Evolutionary conservation across 2,329 filamentous ascomycete genomes (phyloP).

Genomic region (Exophiala viscosa): DNA sequence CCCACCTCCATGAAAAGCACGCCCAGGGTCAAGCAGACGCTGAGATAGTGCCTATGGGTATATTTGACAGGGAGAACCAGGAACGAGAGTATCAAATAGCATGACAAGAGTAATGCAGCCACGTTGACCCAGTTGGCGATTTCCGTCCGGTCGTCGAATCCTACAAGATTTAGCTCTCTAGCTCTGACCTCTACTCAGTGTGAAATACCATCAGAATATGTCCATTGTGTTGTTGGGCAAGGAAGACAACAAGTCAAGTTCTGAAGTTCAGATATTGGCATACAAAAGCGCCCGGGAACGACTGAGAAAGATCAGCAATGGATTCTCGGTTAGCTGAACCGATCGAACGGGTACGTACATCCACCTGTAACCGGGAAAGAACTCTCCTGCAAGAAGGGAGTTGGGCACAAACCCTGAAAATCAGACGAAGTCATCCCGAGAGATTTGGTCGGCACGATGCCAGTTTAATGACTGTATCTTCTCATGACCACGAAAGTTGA

Average conservation of each 20-base stretch:
- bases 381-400: constrained; percentile 65
- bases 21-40: constrained; percentile 75
- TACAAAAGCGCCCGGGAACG: constrained; percentile 59
- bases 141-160: constrained; percentile 55
- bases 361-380: constrained; percentile 60
- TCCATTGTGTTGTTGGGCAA: constrained; percentile 80
- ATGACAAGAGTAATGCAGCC: constrained; percentile 64
- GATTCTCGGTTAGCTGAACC: constrained; percentile 2
- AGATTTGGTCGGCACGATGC: constrained; percentile 12
- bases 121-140: constrained; percentile 82
- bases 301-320: constrained; percentile 46
- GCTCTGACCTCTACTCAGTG: not conserved
- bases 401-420: constrained; percentile 54
- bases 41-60: constrained; percentile 89
- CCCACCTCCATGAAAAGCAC: constrained; percentile 76
- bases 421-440: constrained; percentile 13
- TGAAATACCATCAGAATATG: constrained; percentile 56
- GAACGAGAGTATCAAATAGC: constrained; percentile 78
- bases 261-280: constrained; percentile 42
- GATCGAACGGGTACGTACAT: constrained; percentile 53
- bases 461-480: constrained; percentile 14
- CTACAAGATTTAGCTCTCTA: constrained; percentile 30
- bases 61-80: constrained; percentile 76
- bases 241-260: constrained; percentile 75
- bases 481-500: constrained; percentile 17